These are phyloP conservation scores for Leccinum pachyderme DNA, from an alignment of 1,284 basidiomycete genomes.

Conservation along the genomic window DNA sequence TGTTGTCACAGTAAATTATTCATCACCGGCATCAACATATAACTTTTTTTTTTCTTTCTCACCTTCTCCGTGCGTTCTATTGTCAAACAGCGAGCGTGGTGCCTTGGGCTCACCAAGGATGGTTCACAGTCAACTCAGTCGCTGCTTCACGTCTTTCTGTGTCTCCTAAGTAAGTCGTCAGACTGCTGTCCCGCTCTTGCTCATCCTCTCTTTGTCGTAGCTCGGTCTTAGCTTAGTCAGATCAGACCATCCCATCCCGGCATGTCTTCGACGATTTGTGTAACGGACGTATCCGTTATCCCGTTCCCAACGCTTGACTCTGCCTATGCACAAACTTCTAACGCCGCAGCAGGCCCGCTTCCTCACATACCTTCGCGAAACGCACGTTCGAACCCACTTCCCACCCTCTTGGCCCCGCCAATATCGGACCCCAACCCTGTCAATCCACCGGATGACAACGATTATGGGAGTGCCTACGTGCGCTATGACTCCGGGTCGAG, in stretches of 20 bases:
- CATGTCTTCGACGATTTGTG: slow-evolving; percentile 32
- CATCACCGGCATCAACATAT: slow-evolving; percentile 5
- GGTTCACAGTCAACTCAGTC: slow-evolving; percentile 16
- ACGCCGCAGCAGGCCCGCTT: slow-evolving; percentile 53
- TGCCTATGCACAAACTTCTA: slow-evolving; percentile 42
- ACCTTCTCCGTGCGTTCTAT: slow-evolving; percentile 11
- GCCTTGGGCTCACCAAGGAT: slow-evolving; percentile 12
- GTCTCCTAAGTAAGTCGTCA: slow-evolving; percentile 10
- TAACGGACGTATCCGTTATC: slow-evolving; percentile 37
- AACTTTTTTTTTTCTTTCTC: slow-evolving; percentile 4
- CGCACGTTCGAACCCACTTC: slow-evolving; percentile 8
- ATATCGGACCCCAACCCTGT: slow-evolving; percentile 9
- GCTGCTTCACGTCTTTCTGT: slow-evolving; percentile 19
- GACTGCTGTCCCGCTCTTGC: background rate
- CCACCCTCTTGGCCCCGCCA: slow-evolving; percentile 17
- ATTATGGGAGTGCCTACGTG: slow-evolving; percentile 14
- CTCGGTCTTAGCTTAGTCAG: background rate
- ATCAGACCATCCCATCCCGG: slow-evolving; percentile 1
- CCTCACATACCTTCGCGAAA: slow-evolving; percentile 21
- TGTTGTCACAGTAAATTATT: slow-evolving; percentile 21
- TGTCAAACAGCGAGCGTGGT: slow-evolving; percentile 1
- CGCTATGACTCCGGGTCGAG: slow-evolving; percentile 35
- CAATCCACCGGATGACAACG: slow-evolving; percentile 4
- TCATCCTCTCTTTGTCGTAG: background rate
- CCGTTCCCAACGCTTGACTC: slow-evolving; percentile 33